Conservation (phyloP, 1,284 basidiomycete genomes). For the Earliella scabrosa region DNA sequence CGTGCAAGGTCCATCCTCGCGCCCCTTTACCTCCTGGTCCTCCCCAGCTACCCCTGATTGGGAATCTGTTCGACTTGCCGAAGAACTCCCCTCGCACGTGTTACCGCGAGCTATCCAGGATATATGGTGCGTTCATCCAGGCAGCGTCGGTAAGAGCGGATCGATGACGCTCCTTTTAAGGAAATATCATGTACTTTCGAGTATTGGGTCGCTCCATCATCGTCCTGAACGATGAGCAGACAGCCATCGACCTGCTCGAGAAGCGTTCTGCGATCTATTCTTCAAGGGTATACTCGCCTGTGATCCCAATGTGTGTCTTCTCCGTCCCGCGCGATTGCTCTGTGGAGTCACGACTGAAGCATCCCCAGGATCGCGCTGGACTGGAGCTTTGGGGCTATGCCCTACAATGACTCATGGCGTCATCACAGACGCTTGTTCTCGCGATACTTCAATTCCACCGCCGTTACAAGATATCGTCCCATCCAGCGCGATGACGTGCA, state of each 20-base stretch:
- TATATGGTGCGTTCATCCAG: slow-evolving; percentile 6
- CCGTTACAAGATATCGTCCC: neutral
- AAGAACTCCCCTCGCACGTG: slow-evolving; percentile 16
- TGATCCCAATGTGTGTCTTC: neutral
- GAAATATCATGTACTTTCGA: too few relatives aligned
- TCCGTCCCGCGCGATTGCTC: too few relatives aligned
- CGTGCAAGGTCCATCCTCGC: neutral
- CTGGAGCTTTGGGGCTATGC: slow-evolving; percentile 5
- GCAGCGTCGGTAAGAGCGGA: too few relatives aligned
- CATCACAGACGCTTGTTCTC: slow-evolving; percentile 1
- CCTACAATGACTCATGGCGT: slow-evolving; percentile 11
- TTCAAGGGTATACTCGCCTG: too few relatives aligned
- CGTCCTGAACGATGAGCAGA: too few relatives aligned
- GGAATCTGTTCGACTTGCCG: slow-evolving; percentile 21
- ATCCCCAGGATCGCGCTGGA: neutral
- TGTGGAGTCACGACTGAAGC: too few relatives aligned
- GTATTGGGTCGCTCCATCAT: too few relatives aligned
- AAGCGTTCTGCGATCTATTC: too few relatives aligned
- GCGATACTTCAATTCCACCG: slow-evolving; percentile 14
- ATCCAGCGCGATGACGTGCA: neutral
- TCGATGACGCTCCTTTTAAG: too few relatives aligned
- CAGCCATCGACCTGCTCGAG: too few relatives aligned
- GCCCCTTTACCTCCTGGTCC: slow-evolving; percentile 19
- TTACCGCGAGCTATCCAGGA: neutral
- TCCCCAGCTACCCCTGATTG: slow-evolving; percentile 18